Base-by-base conservation (phyloP, 129 eudicot genomes). In the Dittrichia graveolens region DNA sequence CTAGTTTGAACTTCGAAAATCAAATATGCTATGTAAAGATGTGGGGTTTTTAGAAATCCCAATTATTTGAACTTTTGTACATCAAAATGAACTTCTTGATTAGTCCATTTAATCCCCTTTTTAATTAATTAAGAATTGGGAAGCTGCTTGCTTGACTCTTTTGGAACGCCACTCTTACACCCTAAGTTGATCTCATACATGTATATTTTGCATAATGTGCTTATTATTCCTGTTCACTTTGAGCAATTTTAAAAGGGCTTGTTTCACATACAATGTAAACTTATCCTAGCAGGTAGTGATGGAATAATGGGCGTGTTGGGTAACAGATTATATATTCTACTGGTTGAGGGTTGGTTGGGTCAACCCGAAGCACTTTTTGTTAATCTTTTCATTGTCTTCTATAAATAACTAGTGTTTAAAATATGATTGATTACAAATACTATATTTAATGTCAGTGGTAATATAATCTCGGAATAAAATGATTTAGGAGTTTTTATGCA, bases 171-270 rank as follows among this genome's bases (percentile, higher is more conserved):
- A 39, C 13, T 7, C 53, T 53, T 55, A 10, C 65, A 12, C 43
- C 31, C 41, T 71, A 12, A 41, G 1, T 35, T 11, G 19, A 31
- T 72, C 67, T 44, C 56, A 2, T 42, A 16, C 54, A 19, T 71
- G 41, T n/a, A 44, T 43, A 16, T 6, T 5, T 56, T 45, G 44
- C 67, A 34, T 57, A 14, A 35, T 39, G 54, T 43, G 46, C 67
- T 58, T 45, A 57, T 71, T 71, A 43, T 43, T 57, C 55, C 57
- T 72, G 35, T 53, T 12, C 24, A 54, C 19, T 54, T 70, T 70
- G 53, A 39, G 12, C 64, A 41, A 70, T 24, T 52, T 55, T 3
- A 71, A 38, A 16, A 3, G 40, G 45, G 45, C 61, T 11, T 58
- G 35, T 45, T 62, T 53, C 65, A 45, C 44, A 14, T 19, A 40